Evolutionary conservation across 2,329 filamentous ascomycete genomes (phyloP), one percentile per base, ranked within the genome.

Genomic region (Aspergillus viridinutans): DNA sequence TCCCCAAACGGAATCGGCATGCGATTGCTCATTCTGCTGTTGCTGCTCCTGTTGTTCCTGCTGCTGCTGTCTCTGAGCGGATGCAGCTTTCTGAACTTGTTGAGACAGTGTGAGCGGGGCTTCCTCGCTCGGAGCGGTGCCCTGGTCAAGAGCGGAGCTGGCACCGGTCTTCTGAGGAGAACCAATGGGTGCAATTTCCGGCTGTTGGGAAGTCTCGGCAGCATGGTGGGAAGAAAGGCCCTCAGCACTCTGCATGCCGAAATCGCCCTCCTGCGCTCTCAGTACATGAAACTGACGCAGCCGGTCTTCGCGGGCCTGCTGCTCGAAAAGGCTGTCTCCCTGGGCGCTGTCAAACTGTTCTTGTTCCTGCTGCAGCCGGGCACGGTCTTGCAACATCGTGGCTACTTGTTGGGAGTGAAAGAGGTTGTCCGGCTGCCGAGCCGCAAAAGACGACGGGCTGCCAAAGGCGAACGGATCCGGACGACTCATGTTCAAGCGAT

Each of bases 271-370:
- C 68, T 90, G 84, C n/a, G 87, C 83, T 64, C 90, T 84, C 51
- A 94, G 77, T 29, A 88, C 84, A 65, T 95, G 85, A 70, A 97
- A 97, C 69, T 97, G 88, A 63, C 89, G 85, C 21, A 97, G 80
- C 49, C 92, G 87, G 49, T 90, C 89, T 59, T 81, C 80, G 52
- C 80, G 79, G 29, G 75, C 76, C 64, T 83, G 75, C 60, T 80
- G 77, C 54, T 81, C 80, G 57, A 79, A 77, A 53, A 79, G 74
- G 58, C 69, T 72, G 59, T 77, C 75, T 29, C 72, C 69, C 58
- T 78, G 75, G 4, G 66, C 64, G 57, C 69, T 70, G 57, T 78
- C 76, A 60, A 82, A 82, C 56, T 84, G 79, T 38, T 82, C 80
- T 67, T 87, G 84, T 67, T 86, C 84, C 58, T 84, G 81, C 65